Evolutionary conservation across 2,329 filamentous ascomycete species (phyloP).

Genomic region (Penicillium fuscoglaucum): DNA sequence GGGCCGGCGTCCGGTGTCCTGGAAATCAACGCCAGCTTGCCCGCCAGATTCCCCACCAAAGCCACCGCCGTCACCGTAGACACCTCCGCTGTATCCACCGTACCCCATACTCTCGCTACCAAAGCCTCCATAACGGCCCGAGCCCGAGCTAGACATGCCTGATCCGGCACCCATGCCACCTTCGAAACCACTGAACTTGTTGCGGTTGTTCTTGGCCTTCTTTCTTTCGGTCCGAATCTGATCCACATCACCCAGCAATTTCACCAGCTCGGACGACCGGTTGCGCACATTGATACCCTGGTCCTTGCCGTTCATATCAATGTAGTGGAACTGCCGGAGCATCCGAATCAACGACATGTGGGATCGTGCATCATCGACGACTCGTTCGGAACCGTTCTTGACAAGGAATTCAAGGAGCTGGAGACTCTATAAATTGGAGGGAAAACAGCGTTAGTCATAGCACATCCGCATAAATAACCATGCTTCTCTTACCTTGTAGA

Average conservation of each 20-base stretch:
- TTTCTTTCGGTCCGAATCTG: conserved; percentile 65
- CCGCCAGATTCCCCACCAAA: conserved; percentile 22
- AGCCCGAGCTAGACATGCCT: conserved; percentile 56
- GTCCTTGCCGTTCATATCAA: conserved; percentile 94
- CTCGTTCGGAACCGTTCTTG: conserved; percentile 96
- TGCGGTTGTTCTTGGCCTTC: conserved; percentile 85
- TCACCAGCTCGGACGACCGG: conserved; percentile 89
- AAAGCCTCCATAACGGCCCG: conserved; percentile 80
- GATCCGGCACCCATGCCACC: conserved; percentile 67
- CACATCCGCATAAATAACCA: not conserved
- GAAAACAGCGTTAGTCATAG: not conserved
- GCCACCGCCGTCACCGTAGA: conserved; percentile 57
- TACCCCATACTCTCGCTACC: conserved; percentile 72
- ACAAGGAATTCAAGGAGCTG: conserved; percentile 96
- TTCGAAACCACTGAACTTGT: conserved; percentile 94
- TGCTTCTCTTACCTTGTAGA: conserved; percentile 74
- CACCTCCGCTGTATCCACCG: conserved; percentile 68
- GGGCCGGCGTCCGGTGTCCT: conserved; percentile 59
- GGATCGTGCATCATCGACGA: conserved; percentile 93
- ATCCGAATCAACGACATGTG: conserved; percentile 96
- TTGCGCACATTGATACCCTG: conserved; percentile 98
- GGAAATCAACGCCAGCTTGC: conserved; percentile 57
- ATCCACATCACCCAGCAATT: conserved; percentile 76
- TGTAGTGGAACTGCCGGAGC: conserved; percentile 97
- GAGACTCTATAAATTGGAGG: conserved; percentile 55